Conservation (phyloP, 225 moss, liverwort and hornwort species). For the Anthoceros angustus region DNA sequence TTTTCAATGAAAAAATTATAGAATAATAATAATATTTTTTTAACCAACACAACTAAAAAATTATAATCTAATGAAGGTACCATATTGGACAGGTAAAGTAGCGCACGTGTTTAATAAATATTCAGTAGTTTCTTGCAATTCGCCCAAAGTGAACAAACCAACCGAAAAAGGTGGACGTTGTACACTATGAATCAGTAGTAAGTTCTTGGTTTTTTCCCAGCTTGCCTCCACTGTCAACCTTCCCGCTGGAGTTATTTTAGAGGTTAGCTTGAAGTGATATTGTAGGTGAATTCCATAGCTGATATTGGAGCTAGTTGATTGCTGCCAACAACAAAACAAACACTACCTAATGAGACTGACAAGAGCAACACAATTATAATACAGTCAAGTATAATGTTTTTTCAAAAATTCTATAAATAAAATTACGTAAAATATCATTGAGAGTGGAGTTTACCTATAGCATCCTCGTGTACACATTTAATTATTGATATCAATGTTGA, state of each 20-base stretch:
- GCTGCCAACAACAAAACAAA: too few relatives aligned
- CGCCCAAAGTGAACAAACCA: constrained; percentile 51
- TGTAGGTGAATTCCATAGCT: too few relatives aligned
- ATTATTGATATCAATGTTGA: constrained; percentile 70
- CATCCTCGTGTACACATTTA: constrained; percentile 52
- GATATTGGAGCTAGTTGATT: too few relatives aligned
- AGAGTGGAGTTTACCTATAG: constrained; percentile 47
- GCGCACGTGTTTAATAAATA: constrained; percentile 83
- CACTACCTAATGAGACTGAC: too few relatives aligned
- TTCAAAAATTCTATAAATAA: too few relatives aligned
- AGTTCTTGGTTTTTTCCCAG: constrained; percentile 70
- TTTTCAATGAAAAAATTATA: neutral
- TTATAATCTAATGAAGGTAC: neutral
- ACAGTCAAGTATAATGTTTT: too few relatives aligned
- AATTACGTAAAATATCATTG: too few relatives aligned
- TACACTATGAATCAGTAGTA: constrained; percentile 64
- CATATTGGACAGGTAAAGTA: neutral
- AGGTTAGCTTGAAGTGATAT: neutral
- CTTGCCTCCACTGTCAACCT: constrained; percentile 53
- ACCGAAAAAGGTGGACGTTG: constrained; percentile 88
- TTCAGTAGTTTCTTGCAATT: constrained; percentile 71
- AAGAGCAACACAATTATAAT: too few relatives aligned
- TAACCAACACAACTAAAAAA: neutral
- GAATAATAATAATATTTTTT: neutral
- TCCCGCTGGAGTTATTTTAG: constrained; percentile 13